Conservation (phyloP, 2,329 filamentous ascomycete genomes). For the Keithomyces neogunnii region DNA sequence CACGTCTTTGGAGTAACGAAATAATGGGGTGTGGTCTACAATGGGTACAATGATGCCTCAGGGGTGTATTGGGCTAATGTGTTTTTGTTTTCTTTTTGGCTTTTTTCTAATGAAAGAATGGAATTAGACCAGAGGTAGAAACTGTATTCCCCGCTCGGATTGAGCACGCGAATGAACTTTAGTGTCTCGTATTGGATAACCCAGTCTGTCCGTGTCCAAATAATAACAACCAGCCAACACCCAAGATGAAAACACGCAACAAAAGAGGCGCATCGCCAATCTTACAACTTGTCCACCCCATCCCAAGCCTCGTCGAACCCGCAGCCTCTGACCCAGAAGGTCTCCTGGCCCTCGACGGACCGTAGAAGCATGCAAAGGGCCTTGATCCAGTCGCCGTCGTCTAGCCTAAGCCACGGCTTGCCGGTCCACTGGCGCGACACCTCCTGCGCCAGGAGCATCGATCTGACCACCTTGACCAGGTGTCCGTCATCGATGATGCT, state of each 20-base stretch:
- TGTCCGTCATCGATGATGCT: constrained; percentile 68
- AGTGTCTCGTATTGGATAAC: too few species aligned
- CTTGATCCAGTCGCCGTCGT: constrained; percentile 50
- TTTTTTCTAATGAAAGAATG: background rate
- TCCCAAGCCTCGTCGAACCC: constrained; percentile 62
- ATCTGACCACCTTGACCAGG: constrained; percentile 64
- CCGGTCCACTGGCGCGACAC: constrained; percentile 36
- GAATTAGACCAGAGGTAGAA: background rate
- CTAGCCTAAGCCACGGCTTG: constrained; percentile 42
- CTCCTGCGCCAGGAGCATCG: constrained; percentile 55
- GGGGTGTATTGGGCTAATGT: too few species aligned
- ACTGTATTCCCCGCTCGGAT: constrained; percentile 6
- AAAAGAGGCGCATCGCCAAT: background rate
- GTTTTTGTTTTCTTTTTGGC: too few species aligned
- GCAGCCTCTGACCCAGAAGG: constrained; percentile 51
- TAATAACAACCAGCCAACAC: too few species aligned
- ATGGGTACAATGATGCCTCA: too few species aligned
- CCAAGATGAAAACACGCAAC: too few species aligned
- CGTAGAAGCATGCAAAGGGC: constrained; percentile 55
- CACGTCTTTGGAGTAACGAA: background rate
- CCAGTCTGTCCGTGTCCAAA: too few species aligned
- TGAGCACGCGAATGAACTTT: constrained; percentile 5
- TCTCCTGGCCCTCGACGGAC: constrained; percentile 43
- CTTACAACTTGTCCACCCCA: constrained; percentile 19
- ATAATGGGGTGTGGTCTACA: too few species aligned